Evolutionary conservation across 78 protist species (phyloP).

Genomic region (Speleostelium caveatum): DNA sequence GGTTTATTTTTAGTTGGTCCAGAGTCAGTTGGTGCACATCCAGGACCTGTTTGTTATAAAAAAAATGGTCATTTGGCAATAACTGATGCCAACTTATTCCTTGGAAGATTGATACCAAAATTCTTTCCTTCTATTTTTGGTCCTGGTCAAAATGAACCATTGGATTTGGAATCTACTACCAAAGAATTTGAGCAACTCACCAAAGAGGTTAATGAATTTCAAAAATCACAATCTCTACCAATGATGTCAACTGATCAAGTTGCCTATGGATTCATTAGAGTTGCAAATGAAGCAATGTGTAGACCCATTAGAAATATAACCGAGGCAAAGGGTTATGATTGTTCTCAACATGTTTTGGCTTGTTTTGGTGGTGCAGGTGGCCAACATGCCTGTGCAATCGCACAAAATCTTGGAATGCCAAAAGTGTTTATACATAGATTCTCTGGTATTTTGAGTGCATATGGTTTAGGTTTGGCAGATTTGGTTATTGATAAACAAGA

Average conservation of each 20-base stretch:
- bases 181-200: slow-evolving; percentile 75
- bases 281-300: slow-evolving; percentile 97
- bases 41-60: slow-evolving; percentile 97
- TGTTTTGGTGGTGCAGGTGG: slow-evolving; percentile 98
- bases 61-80: slow-evolving; percentile 92
- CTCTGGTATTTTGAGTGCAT: slow-evolving; percentile 92
- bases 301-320: slow-evolving; percentile 94
- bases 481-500: slow-evolving; percentile 74
- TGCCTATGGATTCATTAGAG: slow-evolving; percentile 92
- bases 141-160: slow-evolving; percentile 84
- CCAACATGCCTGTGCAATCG: slow-evolving; percentile 97
- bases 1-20: slow-evolving; percentile 95
- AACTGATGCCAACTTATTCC: slow-evolving; percentile 95
- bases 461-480: slow-evolving; percentile 94
- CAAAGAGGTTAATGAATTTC: slow-evolving; percentile 32
- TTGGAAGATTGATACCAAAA: slow-evolving; percentile 92
- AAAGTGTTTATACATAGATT: slow-evolving; percentile 85
- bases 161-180: slow-evolving; percentile 83
- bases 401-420: slow-evolving; percentile 90
- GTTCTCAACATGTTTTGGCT: slow-evolving; percentile 85
- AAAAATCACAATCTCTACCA: not conserved
- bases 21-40: slow-evolving; percentile 90
- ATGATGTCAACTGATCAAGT: slow-evolving; percentile 83
- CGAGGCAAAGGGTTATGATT: slow-evolving; percentile 89
- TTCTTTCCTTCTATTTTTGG: slow-evolving; percentile 96